Conservation (phyloP, 1,139 yeast genomes). For the Spathaspora sp. region DNA sequence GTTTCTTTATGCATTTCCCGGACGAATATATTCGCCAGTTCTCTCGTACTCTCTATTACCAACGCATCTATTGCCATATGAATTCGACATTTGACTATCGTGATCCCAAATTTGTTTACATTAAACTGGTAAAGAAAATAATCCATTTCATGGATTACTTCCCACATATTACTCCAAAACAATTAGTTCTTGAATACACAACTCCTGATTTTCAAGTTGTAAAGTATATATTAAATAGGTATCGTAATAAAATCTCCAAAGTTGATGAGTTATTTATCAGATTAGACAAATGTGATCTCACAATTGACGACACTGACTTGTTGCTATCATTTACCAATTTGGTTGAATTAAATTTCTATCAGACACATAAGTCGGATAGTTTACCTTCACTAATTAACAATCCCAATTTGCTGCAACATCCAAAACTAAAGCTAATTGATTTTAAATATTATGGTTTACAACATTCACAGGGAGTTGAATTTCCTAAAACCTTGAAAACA, state of each 20-base stretch:
- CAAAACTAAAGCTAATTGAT: conserved; percentile 24
- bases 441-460: conserved; percentile 32
- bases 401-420: conserved; percentile 12
- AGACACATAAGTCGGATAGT: too few relatives aligned
- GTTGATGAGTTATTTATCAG: conserved; percentile 23
- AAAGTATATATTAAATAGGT: too few relatives aligned
- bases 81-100: too few relatives aligned
- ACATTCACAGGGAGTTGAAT: conserved; percentile 26
- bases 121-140: too few relatives aligned
- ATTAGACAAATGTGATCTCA: conserved; percentile 24
- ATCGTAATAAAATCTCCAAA: conserved; percentile 17
- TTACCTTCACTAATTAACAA: conserved; percentile 7
- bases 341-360: conserved; percentile 23
- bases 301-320: conserved; percentile 20
- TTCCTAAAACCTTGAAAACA: conserved; percentile 25
- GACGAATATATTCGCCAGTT: conserved; percentile 19
- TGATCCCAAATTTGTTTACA: too few relatives aligned
- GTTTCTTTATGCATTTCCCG: conserved; percentile 24
- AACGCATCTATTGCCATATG: conserved; percentile 32
- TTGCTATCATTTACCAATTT: conserved; percentile 28
- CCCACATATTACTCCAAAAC: too few relatives aligned
- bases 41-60: conserved; percentile 33
- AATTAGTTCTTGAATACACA: too few relatives aligned
- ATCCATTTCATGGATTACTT: too few relatives aligned
- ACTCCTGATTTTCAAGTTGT: too few relatives aligned